Evolutionary conservation across 108 stramenopile species (phyloP).

Genomic region (Nitzschia putrida): DNA sequence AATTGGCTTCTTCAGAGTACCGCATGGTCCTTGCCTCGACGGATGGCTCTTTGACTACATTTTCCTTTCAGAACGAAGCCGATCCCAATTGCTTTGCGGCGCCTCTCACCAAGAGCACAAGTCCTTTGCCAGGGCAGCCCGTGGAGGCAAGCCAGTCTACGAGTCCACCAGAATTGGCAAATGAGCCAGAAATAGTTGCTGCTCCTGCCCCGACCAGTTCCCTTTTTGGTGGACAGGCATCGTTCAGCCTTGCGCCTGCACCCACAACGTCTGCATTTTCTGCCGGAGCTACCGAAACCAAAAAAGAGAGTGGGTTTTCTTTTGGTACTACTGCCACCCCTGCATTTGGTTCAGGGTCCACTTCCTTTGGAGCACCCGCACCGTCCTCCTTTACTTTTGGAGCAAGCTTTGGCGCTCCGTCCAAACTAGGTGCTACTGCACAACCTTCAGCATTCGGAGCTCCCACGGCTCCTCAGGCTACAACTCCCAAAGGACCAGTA

Average conservation of each 20-base stretch:
- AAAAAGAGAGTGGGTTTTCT: not conserved
- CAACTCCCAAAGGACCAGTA: not conserved
- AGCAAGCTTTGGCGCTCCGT: constrained; percentile 34
- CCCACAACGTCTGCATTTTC: not conserved
- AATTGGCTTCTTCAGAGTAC: constrained; percentile 16
- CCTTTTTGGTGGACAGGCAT: not conserved
- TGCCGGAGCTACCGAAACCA: not conserved
- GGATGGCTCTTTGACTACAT: constrained; percentile 56
- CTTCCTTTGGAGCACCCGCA: constrained; percentile 21
- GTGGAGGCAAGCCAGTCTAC: constrained; percentile 4
- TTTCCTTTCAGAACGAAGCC: constrained; percentile 33
- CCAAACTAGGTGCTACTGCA: constrained; percentile 40
- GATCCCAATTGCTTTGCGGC: constrained; percentile 30
- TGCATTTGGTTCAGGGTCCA: constrained; percentile 14
- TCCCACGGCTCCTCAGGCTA: not conserved
- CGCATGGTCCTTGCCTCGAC: constrained; percentile 54
- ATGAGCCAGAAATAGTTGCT: constrained; percentile 1
- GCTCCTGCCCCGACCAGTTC: not conserved
- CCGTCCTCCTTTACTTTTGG: constrained; percentile 21
- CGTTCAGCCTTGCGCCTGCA: not conserved
- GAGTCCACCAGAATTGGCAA: constrained; percentile 10
- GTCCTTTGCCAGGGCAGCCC: not conserved
- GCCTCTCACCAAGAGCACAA: constrained; percentile 1
- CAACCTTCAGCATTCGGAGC: not conserved
- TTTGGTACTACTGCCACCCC: constrained; percentile 1